Percentiles rank a stretch among this genome's conserved stretches.
These are phyloP conservation scores for Myxozyma monticola DNA, from an alignment of 805 yeast genomes.

Conservation along the genomic window DNA sequence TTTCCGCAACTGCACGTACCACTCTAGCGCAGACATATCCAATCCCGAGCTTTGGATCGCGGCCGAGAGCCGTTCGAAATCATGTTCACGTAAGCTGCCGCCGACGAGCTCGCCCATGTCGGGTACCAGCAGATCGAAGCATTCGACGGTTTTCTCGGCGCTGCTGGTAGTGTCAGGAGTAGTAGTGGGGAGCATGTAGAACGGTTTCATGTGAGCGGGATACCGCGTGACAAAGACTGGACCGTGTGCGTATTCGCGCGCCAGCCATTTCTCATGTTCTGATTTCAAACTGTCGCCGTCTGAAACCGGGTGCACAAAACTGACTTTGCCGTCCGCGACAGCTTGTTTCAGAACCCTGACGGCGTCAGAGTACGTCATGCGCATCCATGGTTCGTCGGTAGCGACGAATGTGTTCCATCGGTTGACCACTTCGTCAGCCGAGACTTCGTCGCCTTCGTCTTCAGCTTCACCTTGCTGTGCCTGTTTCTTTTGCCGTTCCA, in stretches of 20 bases:
- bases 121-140: conserved; percentile 87
- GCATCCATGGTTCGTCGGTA: conserved; percentile 54
- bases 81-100: conserved; percentile 87
- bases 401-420: conserved; percentile 63
- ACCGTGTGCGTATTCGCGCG: conserved; percentile 60
- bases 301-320: conserved; percentile 47
- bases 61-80: conserved; percentile 46
- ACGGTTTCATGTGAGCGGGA: conserved; percentile 77
- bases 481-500: conserved; percentile 7
- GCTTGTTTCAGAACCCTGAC: conserved; percentile 51
- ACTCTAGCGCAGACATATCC: conserved; percentile 57
- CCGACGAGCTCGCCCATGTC: conserved; percentile 93
- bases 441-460: conserved; percentile 12
- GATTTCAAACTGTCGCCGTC: conserved; percentile 78
- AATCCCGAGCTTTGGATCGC: conserved; percentile 58
- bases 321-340: conserved; percentile 37
- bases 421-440: conserved; percentile 37
- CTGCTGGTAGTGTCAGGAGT: conserved; percentile 37
- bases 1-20: conserved; percentile 76
- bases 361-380: conserved; percentile 76
- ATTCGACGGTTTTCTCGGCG: conserved; percentile 92
- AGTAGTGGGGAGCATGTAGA: conserved; percentile 74
- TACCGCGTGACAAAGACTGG: conserved; percentile 92
- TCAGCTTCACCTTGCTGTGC: neutral
- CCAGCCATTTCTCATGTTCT: conserved; percentile 90